A percentile compares a stretch with the other conserved stretches of the same genome.
Conservation (phyloP, 2,329 filamentous ascomycete genomes). For the Trichoderma aggressivum region DNA sequence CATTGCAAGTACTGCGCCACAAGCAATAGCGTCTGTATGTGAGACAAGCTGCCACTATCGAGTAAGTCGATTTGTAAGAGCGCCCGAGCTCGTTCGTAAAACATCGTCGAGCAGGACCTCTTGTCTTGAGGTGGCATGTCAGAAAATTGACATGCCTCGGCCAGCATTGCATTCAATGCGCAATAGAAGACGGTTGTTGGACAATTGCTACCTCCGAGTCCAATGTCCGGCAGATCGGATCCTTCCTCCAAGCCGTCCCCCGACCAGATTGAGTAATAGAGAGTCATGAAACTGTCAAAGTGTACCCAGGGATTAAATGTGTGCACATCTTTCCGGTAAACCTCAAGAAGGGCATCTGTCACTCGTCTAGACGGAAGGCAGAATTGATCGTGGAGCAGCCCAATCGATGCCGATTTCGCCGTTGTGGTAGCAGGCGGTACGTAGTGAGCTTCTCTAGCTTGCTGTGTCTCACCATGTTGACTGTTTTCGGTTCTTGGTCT, state of each 20-base stretch:
- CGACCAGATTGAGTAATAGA: not conserved
- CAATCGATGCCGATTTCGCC: not conserved
- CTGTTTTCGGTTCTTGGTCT: not conserved
- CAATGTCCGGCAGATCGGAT: not conserved
- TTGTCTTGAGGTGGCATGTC: not conserved
- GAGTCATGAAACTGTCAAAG: not conserved
- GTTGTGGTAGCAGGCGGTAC: not conserved
- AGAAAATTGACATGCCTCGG: not conserved
- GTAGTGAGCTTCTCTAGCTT: not conserved
- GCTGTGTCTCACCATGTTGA: not conserved
- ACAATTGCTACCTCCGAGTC: not conserved
- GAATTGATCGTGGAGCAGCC: not conserved
- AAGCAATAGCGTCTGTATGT: not conserved
- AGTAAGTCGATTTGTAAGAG: not conserved
- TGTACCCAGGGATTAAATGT: not conserved
- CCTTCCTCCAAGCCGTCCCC: not conserved
- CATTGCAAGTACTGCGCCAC: not conserved
- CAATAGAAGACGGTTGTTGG: not conserved
- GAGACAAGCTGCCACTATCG: not conserved
- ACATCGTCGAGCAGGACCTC: not conserved
- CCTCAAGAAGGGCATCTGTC: not conserved
- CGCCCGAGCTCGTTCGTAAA: not conserved
- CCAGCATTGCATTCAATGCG: not conserved
- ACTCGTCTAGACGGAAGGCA: not conserved
- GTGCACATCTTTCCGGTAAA: not conserved